These are phyloP conservation scores for Eucalyptus leucophloia DNA, from an alignment of 345 rosid genomes.

Conservation along the genomic window DNA sequence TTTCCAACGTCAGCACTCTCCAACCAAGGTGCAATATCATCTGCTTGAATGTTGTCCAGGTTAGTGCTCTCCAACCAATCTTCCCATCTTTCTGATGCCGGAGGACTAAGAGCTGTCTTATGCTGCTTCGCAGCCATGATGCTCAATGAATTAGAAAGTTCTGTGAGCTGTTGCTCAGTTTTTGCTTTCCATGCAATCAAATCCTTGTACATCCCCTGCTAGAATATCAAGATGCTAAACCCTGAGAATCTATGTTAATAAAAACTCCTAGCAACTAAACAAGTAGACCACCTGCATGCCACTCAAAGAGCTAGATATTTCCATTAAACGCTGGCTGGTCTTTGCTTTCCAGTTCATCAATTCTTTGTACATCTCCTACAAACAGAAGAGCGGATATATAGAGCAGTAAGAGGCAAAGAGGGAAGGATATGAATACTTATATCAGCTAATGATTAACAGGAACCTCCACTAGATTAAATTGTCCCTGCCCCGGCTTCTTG, in stretches of 20 bases:
- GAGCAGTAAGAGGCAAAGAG: background rate
- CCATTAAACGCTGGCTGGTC: slow-evolving; percentile 43
- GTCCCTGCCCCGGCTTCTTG: slow-evolving; percentile 38
- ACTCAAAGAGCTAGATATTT: slow-evolving; percentile 57
- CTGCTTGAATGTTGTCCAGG: slow-evolving; percentile 50
- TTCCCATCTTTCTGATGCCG: slow-evolving; percentile 66
- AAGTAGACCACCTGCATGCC: slow-evolving; percentile 51
- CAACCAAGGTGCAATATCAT: slow-evolving; percentile 47
- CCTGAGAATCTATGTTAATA: background rate
- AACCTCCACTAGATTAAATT: slow-evolving; percentile 44
- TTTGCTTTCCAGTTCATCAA: slow-evolving; percentile 42
- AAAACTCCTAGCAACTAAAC: background rate
- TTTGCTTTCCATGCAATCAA: slow-evolving; percentile 50
- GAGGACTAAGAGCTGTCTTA: slow-evolving; percentile 25
- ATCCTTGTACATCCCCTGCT: slow-evolving; percentile 52
- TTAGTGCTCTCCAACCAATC: slow-evolving; percentile 59
- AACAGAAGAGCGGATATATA: background rate
- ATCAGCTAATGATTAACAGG: background rate
- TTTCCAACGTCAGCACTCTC: slow-evolving; percentile 28
- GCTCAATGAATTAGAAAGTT: slow-evolving; percentile 56
- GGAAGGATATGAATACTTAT: background rate
- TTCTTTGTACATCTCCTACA: slow-evolving; percentile 47
- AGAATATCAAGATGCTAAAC: background rate
- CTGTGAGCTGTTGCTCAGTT: slow-evolving; percentile 52
- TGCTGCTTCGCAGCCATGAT: slow-evolving; percentile 46